Conservation (phyloP, 192 early-diverging fungal genomes). For the Anaeromyces robustus region DNA sequence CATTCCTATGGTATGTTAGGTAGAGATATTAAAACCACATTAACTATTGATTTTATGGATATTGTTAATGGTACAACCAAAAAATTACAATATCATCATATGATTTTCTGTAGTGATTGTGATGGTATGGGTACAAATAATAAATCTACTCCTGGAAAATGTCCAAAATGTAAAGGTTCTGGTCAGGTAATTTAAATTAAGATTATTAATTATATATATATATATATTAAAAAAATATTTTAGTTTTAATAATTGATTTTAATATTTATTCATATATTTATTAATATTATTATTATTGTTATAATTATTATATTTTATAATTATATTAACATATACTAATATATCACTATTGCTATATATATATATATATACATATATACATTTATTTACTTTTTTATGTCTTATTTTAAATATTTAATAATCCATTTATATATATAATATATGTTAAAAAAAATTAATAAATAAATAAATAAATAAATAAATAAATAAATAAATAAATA, state of each 20-base stretch:
- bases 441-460: too few relatives aligned
- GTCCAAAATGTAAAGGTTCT: conserved; percentile 61
- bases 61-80: conserved; percentile 66
- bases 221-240: not conserved
- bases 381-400: too few relatives aligned
- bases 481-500: not conserved
- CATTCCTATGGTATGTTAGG: conserved; percentile 17
- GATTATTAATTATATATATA: not conserved
- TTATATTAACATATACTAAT: too few relatives aligned
- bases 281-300: too few relatives aligned
- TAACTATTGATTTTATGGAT: conserved; percentile 78
- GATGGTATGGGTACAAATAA: conserved; percentile 62
- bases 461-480: not conserved
- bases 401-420: not conserved
- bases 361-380: too few relatives aligned
- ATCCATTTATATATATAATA: not conserved
- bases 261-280: too few relatives aligned
- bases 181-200: too few relatives aligned
- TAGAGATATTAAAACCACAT: conserved; percentile 40
- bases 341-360: too few relatives aligned
- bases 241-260: too few relatives aligned
- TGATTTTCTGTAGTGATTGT: conserved; percentile 64
- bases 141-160: conserved; percentile 53
- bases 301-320: too few relatives aligned
- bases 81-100: conserved; percentile 40